Evolutionary conservation across 2,329 filamentous ascomycete genomes (phyloP), one percentile per base, ranked within the genome.

Genomic region (Huntiella omanensis): DNA sequence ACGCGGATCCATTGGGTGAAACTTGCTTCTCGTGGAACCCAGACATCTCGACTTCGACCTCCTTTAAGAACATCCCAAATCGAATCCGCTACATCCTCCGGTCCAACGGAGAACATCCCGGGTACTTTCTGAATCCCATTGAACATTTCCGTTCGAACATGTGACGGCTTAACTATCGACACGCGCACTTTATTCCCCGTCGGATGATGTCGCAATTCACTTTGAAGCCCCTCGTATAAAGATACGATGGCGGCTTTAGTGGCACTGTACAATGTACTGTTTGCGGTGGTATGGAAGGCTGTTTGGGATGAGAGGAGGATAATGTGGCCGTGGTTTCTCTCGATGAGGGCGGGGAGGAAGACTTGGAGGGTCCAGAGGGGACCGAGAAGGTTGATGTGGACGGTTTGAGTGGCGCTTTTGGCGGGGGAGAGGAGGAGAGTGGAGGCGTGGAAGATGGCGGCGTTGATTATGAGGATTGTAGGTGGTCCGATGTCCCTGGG

Each of bases 211-310:
- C 60, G 61, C 34, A 75, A 54, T 54, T 75, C 71, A 1, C 64
- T 59, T 1, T 63, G 58, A 1, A 74, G 56, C 0, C 64, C 75
- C 55, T 80, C 75, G 54, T 79, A 73, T 58, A 80, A 73, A 7
- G 68, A 59, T 1, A 75, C 55, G 0, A 71, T 67, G 0, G 71
- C 74, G 2, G 73, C 64, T 59, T 80, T 80, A 45, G 64, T 68
- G 3, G 69, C 64, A 0, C 63, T 62, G 58, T 80, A 80, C 56
- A 79, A 73, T 7, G 73, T 67, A 61, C 77, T 67, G 47, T 64
- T 64, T 1, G 73, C 68, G 0, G 69, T 65, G 4, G 67, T 60
- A 6, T 70, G 50, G 55, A 69, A 75, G 15, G 67, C 69, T 0
- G 74, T 73, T 38, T 70, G 61, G 1, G 53, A 55, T 5, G 75